Evolutionary conservation across 2,329 filamentous ascomycete species (phyloP).

Genomic region (Talaromyces islandicus): DNA sequence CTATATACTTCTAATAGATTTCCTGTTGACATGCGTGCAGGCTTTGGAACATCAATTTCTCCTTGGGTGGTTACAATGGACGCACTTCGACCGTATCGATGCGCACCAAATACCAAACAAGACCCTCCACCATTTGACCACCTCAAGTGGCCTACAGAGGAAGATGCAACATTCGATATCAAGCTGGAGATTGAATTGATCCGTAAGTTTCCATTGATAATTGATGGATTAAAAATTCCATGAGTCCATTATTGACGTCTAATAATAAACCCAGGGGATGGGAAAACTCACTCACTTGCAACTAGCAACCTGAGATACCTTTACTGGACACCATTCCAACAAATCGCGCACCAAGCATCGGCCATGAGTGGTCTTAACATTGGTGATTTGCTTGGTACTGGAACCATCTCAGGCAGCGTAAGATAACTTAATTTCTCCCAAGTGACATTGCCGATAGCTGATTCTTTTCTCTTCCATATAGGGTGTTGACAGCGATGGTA

Average conservation of each 20-base stretch:
- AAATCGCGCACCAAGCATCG: constrained; percentile 24
- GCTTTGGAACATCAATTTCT: constrained; percentile 54
- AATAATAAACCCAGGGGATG: not conserved
- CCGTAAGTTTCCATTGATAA: not conserved
- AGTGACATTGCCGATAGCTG: not conserved
- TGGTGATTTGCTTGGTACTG: constrained; percentile 27
- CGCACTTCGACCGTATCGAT: constrained; percentile 39
- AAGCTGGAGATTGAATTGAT: not conserved
- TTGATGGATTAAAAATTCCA: no score
- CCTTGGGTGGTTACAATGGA: constrained; percentile 59
- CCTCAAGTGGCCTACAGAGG: not conserved
- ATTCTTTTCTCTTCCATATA: not conserved
- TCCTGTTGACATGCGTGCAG: constrained; percentile 13
- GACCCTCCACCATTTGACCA: not conserved
- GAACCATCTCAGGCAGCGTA: constrained; percentile 17
- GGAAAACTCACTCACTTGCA: not conserved
- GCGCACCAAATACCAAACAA: not conserved
- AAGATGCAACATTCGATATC: not conserved
- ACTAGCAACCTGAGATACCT: not conserved
- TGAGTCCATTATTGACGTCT: not conserved
- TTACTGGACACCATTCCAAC: constrained; percentile 25
- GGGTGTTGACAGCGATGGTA: not conserved
- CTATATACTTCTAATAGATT: not conserved
- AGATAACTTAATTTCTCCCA: not conserved
- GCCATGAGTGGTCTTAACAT: constrained; percentile 22